phyloP scores from a whole-genome alignment of 2,329 filamentous ascomycete genomes.

The Fusarium pseudograminearum region DNA sequence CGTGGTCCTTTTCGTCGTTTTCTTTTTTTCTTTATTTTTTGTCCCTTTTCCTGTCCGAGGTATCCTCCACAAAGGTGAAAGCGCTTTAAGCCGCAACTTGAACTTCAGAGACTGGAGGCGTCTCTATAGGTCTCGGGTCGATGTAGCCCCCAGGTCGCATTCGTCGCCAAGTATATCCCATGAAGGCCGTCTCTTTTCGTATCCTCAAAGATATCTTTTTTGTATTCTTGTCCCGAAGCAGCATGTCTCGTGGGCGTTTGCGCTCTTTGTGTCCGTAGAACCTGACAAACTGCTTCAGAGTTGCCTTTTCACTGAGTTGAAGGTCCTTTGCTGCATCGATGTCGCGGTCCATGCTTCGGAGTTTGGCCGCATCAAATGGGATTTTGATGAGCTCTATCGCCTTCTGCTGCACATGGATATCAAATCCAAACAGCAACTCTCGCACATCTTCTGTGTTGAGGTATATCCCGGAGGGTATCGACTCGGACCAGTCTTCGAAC shows the following conservation, averaged over 20 bases:
- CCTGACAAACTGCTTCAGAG: slow-evolving; percentile 64
- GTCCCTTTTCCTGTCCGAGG: neutral
- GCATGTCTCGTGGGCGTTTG: slow-evolving; percentile 84
- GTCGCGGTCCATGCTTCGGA: slow-evolving; percentile 63
- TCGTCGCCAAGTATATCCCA: slow-evolving; percentile 88
- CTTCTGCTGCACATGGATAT: slow-evolving; percentile 56
- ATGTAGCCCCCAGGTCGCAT: slow-evolving; percentile 53
- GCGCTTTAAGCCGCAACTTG: neutral
- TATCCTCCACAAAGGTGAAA: neutral
- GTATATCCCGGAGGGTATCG: slow-evolving; percentile 53
- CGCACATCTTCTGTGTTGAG: slow-evolving; percentile 50
- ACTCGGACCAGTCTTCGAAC: slow-evolving; percentile 72
- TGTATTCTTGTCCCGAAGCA: slow-evolving; percentile 79
- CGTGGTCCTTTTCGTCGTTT: neutral
- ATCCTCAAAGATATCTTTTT: slow-evolving; percentile 79
- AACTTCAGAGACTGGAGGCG: neutral
- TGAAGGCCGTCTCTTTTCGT: slow-evolving; percentile 84
- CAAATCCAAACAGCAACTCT: slow-evolving; percentile 54
- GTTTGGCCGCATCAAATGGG: slow-evolving; percentile 62
- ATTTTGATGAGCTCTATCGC: slow-evolving; percentile 60
- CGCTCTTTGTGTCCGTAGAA: slow-evolving; percentile 72
- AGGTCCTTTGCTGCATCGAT: slow-evolving; percentile 57
- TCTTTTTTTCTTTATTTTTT: neutral
- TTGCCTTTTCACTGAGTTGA: slow-evolving; percentile 53
- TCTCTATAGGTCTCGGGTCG: slow-evolving; percentile 19